These are phyloP conservation scores for Talaromyces sp. DNA, from an alignment of 2,329 filamentous ascomycete genomes.

Conservation along the genomic window DNA sequence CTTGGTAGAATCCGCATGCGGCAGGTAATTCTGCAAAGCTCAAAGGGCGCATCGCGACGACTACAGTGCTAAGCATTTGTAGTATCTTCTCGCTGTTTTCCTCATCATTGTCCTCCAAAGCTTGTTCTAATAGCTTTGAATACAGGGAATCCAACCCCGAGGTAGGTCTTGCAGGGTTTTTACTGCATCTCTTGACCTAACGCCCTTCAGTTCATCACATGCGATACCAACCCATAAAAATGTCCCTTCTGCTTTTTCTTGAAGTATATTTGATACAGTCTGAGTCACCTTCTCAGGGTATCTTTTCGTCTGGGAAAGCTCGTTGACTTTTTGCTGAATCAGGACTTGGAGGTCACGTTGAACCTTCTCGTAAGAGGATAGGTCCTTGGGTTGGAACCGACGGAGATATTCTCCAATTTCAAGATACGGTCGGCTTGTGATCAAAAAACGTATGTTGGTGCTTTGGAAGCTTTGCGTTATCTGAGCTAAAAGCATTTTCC, in stretches of 20 bases:
- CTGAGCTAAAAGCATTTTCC: slow-evolving; percentile 12
- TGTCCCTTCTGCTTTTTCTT: slow-evolving; percentile 6
- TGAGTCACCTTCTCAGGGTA: not conserved
- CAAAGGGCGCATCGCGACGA: slow-evolving; percentile 9
- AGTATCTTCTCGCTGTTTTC: not conserved
- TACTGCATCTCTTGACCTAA: not conserved
- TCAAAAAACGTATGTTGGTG: not conserved
- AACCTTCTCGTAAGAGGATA: not conserved
- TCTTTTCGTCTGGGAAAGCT: not conserved
- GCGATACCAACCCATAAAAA: slow-evolving; percentile 6
- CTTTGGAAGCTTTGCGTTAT: slow-evolving; percentile 3
- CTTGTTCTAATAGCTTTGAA: not conserved
- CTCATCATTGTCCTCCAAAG: not conserved
- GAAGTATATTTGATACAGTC: not conserved
- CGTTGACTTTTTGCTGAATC: slow-evolving; percentile 2
- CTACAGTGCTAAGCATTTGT: slow-evolving; percentile 9
- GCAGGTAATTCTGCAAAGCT: slow-evolving; percentile 3
- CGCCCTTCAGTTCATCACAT: not conserved
- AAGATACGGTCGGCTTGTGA: slow-evolving; percentile 3
- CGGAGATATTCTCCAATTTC: not conserved
- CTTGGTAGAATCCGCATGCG: not conserved
- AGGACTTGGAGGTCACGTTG: not conserved
- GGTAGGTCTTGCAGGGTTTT: slow-evolving; percentile 2
- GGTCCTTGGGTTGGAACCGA: not conserved
- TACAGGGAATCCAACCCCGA: not conserved